These are phyloP conservation scores for Aurinia saxatilis DNA, from an alignment of 345 rosid genomes.

Conservation along the genomic window DNA sequence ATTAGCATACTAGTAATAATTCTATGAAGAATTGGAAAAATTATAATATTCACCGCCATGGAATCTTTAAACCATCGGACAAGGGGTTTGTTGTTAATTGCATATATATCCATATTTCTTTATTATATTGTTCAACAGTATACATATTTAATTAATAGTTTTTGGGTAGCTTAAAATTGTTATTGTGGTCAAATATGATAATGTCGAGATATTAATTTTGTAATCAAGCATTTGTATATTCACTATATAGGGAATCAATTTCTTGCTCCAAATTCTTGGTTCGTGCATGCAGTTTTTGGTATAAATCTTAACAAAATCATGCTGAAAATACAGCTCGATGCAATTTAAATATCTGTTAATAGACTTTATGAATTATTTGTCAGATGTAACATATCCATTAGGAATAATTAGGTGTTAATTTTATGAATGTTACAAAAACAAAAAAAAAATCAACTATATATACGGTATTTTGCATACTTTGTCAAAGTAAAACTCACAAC, in stretches of 20 bases:
- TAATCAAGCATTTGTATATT: not conserved
- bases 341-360: too few relatives aligned
- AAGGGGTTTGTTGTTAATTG: not conserved
- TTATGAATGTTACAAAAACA: not conserved
- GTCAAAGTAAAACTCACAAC: not conserved
- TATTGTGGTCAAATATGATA: not conserved
- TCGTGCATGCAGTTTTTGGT: too few relatives aligned
- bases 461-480: not conserved
- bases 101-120: too few relatives aligned
- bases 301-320: too few relatives aligned
- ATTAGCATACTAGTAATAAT: not conserved
- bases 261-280: too few relatives aligned
- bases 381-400: too few relatives aligned
- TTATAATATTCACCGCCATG: constrained; percentile 21
- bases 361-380: too few relatives aligned
- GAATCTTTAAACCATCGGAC: constrained; percentile 1
- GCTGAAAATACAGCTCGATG: too few relatives aligned
- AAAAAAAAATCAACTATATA: too few relatives aligned
- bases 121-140: too few relatives aligned
- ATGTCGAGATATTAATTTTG: not conserved
- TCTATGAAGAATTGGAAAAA: not conserved
- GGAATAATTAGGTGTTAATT: not conserved
- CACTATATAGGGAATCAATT: too few relatives aligned
- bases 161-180: not conserved
- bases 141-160: not conserved